Evolutionary conservation across 495 filamentous ascomycete species (phyloP), one percentile per base, ranked within the genome.

Genomic region (Wilcoxina mikolae): DNA sequence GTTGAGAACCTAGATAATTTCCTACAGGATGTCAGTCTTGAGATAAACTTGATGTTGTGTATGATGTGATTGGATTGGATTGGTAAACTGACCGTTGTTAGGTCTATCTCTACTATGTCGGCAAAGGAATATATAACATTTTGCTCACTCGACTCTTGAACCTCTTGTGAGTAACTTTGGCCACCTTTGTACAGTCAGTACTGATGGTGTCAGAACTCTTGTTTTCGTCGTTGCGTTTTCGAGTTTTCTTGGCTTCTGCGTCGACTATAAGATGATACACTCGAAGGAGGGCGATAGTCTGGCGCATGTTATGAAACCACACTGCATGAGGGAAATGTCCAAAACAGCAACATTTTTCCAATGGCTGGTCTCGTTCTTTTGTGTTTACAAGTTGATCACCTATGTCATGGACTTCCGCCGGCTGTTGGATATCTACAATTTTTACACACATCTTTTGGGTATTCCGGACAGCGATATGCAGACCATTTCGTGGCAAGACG

Each of bases 401-500:
- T 83, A 81, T 59, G 54, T 90, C 35, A 65, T 83, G n/a, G 85
- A 87, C 58, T 73, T 90, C 29, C 82, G 81, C 17, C 76, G 81
- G 20, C 75, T 96, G 15, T 71, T 77, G 58, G 74, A 85, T 27
- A 79, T 94, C 68, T 87, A 88, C 60, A 81, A 91, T 67, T 98
- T 96, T 68, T 98, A 87, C 68, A 69, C 78, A 38, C 78, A 95
- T 63, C 74, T 95, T 4, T 77, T 98, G 15, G 81, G 83, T 27
- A 82, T 98, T 28, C 84, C 85, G 1, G 93, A 96, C 60, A 72
- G 78, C 20, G 93, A 98, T 56, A 93, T 98, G 64, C 93, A 96
- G 68, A 95, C 89, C 0, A 82, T 96, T 28, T 86, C 87, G 5
- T 98, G 91, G 91, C 87, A 95, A 66, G 83, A 93, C 56, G 77